A percentile compares a stretch with the other conserved stretches of the same genome.
These are phyloP conservation scores for Coemansia sp. DNA, from an alignment of 192 early-diverging fungal species.

Conservation along the genomic window DNA sequence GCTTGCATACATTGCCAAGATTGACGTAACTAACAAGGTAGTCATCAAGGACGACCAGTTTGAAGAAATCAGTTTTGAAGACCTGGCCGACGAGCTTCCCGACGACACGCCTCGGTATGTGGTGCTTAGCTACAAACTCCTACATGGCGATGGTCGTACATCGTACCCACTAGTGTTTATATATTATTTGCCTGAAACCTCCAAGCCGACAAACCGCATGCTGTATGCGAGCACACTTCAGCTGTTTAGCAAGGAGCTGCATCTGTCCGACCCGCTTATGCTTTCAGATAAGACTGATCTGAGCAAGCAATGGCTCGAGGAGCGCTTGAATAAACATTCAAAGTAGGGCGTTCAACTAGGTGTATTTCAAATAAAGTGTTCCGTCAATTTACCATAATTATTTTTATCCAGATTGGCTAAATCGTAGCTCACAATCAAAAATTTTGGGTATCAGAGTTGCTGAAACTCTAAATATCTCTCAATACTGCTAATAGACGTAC, in stretches of 20 bases:
- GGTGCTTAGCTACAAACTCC: constrained; percentile 22
- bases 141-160: constrained; percentile 58
- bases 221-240: constrained; percentile 64
- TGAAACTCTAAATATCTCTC: background rate
- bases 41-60: constrained; percentile 43
- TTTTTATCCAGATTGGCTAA: background rate
- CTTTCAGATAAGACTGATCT: constrained; percentile 66
- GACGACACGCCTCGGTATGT: constrained; percentile 64
- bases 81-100: constrained; percentile 61
- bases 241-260: constrained; percentile 57
- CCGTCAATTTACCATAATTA: background rate
- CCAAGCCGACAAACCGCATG: constrained; percentile 15
- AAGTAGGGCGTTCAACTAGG: background rate
- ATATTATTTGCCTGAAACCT: constrained; percentile 62
- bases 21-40: constrained; percentile 50
- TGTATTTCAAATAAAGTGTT: background rate
- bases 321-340: constrained; percentile 45
- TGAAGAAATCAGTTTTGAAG: constrained; percentile 53
- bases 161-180: constrained; percentile 74
- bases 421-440: background rate
- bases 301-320: constrained; percentile 64
- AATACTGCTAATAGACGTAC: background rate
- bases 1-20: constrained; percentile 48
- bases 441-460: background rate
- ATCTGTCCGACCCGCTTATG: constrained; percentile 70